These are phyloP conservation scores for Pulveroboletus sp. DNA, from an alignment of 768 basidiomycete genomes.

Conservation along the genomic window DNA sequence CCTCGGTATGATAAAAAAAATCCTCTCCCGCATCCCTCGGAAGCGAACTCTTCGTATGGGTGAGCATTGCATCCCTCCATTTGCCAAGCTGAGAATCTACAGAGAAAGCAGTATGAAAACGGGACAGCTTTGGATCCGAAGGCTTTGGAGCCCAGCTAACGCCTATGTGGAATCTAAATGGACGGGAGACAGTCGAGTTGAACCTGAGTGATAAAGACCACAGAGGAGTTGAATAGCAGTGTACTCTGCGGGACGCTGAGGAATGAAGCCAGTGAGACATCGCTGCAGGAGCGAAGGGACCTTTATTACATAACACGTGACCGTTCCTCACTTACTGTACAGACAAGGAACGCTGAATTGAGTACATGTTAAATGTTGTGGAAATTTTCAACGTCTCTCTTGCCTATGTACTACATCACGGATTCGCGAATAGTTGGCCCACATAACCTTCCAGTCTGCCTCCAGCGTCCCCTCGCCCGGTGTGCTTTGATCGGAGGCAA, in stretches of 20 bases:
- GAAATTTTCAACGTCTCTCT: slow-evolving; percentile 1
- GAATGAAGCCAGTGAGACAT: slow-evolving; percentile 14
- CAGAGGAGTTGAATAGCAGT: background rate
- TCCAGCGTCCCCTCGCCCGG: slow-evolving; percentile 52
- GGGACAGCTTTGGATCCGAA: slow-evolving; percentile 33
- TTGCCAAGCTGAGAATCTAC: slow-evolving; percentile 51
- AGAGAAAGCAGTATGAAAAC: slow-evolving; percentile 47
- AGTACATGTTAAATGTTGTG: background rate
- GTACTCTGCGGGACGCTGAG: background rate
- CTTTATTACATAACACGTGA: slow-evolving; percentile 19
- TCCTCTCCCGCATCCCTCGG: slow-evolving; percentile 51
- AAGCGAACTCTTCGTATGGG: slow-evolving; percentile 36
- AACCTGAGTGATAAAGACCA: slow-evolving; percentile 10
- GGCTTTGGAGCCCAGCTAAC: slow-evolving; percentile 78
- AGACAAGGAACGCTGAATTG: background rate
- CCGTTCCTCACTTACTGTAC: background rate
- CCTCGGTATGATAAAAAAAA: slow-evolving; percentile 67
- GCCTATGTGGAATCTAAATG: slow-evolving; percentile 73
- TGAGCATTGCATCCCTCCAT: slow-evolving; percentile 67
- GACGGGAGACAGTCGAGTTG: slow-evolving; percentile 32
- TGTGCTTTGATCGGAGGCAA: slow-evolving; percentile 33
- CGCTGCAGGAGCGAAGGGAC: background rate
- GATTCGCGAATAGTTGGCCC: slow-evolving; percentile 55
- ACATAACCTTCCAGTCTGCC: slow-evolving; percentile 56
- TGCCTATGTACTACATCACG: slow-evolving; percentile 26